Percentiles rank a stretch among this genome's conserved stretches.
These are phyloP conservation scores for Astragalus glycyphyllos DNA, from an alignment of 306 rosid species.

Conservation along the genomic window DNA sequence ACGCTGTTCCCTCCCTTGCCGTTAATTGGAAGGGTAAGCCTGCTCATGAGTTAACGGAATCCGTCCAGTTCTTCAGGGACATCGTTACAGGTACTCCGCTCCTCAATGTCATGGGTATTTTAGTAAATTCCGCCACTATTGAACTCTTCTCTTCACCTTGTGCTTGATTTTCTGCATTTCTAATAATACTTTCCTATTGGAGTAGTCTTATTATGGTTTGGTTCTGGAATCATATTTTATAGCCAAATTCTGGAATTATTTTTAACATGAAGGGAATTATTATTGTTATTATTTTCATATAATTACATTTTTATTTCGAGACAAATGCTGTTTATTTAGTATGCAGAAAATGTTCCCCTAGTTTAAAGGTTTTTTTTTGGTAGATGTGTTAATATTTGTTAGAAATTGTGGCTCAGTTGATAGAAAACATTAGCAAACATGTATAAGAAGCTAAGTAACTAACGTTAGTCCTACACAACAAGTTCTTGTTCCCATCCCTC, in stretches of 20 bases:
- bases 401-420: background rate
- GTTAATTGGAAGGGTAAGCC: slow-evolving; percentile 69
- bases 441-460: background rate
- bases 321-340: too few species aligned
- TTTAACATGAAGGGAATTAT: too few species aligned
- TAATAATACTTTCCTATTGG: too few species aligned
- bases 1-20: slow-evolving; percentile 60
- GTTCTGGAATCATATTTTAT: too few species aligned
- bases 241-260: too few species aligned
- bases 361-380: background rate
- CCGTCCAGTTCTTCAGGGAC: slow-evolving; percentile 73
- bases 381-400: background rate
- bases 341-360: too few species aligned
- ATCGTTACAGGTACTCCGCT: slow-evolving; percentile 62
- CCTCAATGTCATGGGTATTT: background rate
- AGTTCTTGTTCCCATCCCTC: background rate
- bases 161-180: background rate
- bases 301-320: too few species aligned
- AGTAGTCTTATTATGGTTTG: too few species aligned
- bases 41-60: slow-evolving; percentile 53
- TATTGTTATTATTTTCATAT: too few species aligned
- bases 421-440: background rate
- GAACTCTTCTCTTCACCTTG: background rate
- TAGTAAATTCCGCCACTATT: background rate
- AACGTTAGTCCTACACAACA: background rate